Evolutionary conservation across 1,139 yeast genomes (phyloP), one percentile per base, ranked within the genome.

Genomic region (Yamadazyma friedrichii): DNA sequence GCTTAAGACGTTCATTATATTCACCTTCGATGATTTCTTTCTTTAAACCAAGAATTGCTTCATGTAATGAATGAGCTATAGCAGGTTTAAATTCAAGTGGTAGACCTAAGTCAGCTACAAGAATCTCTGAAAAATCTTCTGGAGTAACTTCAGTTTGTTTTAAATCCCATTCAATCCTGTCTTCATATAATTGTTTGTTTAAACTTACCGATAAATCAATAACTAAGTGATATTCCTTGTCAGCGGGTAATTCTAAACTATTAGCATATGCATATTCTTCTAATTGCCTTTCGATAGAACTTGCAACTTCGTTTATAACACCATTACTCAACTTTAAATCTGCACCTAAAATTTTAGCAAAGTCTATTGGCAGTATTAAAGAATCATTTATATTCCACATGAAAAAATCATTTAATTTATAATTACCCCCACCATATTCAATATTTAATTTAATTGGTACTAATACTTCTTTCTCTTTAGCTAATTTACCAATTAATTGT

Each of bases 81-180:
- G 96, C 96, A 0, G 96, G 95, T 48, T 81, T 78, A 57, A 93
- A 93, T 59, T 94, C 98, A 37, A 89, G 77, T 1, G 84, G 70
- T 24, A 93, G 67, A 0, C 97, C 97, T 59, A 93, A 64, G 53
- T 93, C 99, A 31, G 80, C 75, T 3, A 88, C 96, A 2, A 91
- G 89, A 3, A 77, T 76, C 48, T 75, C 78, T 0, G 98, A 95
- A 67, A 93, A 93, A 38, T 67, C 67, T 57, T 89, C 96, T 0
- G 98, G 97, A 0, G 94, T 80, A 6, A 85, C 60, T 1, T 72
- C 66, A n/a, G 74, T 69, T 48, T 82, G 81, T 24, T 66, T 71
- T 45, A 93, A 68, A 57, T 93, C 95, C 98, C 98, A 93, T 61
- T 93, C 98, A 51, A 93, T 84, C 57, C 87, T 85, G 64, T 93